Percentiles rank a stretch among this genome's conserved stretches.
These are phyloP conservation scores for Aspergillus jensenii DNA, from an alignment of 2,329 filamentous ascomycete species.

Conservation along the genomic window DNA sequence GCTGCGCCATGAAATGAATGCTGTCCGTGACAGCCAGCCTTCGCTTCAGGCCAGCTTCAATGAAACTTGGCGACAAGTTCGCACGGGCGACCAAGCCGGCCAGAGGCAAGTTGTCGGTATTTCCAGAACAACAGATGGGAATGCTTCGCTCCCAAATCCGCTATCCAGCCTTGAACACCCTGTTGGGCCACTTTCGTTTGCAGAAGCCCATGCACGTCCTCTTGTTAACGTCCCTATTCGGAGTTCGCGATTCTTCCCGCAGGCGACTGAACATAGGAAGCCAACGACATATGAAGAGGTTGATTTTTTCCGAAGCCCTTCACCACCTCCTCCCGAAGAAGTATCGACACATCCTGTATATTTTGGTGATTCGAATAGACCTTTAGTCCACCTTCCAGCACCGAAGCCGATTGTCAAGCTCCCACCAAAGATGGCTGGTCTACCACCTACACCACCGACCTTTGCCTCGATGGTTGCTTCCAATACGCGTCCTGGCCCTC, in stretches of 20 bases:
- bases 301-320: conserved; percentile 41
- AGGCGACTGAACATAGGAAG: conserved; percentile 38
- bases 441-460: conserved; percentile 46
- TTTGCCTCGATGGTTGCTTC: conserved; percentile 46
- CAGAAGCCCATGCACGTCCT: conserved; percentile 34
- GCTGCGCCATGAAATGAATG: conserved; percentile 39
- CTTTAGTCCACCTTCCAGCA: conserved; percentile 58
- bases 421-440: conserved; percentile 58
- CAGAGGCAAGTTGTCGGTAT: conserved; percentile 41
- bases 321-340: conserved; percentile 60
- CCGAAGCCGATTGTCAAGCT: conserved; percentile 76
- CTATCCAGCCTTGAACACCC: conserved; percentile 38
- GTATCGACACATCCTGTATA: conserved; percentile 57
- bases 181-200: conserved; percentile 36
- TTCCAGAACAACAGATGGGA: conserved; percentile 31
- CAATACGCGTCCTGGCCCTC: conserved; percentile 40
- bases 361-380: conserved; percentile 49
- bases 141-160: conserved; percentile 29
- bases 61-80: conserved; percentile 49
- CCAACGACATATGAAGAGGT: conserved; percentile 29
- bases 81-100: conserved; percentile 40
- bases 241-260: conserved; percentile 51
- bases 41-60: conserved; percentile 40
- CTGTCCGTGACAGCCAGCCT: conserved; percentile 36
- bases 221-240: conserved; percentile 37